Conservation (phyloP, 345 rosid genomes). For the Triadica sebifera region DNA sequence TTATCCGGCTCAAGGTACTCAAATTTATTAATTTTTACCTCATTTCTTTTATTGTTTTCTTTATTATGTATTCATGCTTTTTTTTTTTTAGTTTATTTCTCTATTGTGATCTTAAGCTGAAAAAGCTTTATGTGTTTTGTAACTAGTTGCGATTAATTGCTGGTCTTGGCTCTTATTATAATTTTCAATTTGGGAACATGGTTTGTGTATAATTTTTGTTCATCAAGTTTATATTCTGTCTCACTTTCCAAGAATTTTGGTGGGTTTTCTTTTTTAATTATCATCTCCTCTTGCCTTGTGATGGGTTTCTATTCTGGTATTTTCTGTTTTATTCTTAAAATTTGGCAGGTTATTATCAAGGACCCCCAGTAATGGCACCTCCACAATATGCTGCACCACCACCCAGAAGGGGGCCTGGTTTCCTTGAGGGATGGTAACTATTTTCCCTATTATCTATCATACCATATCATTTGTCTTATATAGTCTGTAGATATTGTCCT, state of each 20-base stretch:
- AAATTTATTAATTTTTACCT: too few relatives aligned
- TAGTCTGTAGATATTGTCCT: too few relatives aligned
- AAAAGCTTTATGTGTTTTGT: background rate
- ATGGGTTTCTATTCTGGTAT: background rate
- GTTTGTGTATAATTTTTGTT: too few relatives aligned
- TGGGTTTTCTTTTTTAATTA: background rate
- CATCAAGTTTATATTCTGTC: too few relatives aligned
- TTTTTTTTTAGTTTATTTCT: background rate
- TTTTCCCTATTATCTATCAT: too few relatives aligned
- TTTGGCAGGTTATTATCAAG: slow-evolving; percentile 47
- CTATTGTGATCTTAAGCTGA: background rate
- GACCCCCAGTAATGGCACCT: slow-evolving; percentile 47
- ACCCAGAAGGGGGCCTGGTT: slow-evolving; percentile 33
- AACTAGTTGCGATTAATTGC: background rate
- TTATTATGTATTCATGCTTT: background rate
- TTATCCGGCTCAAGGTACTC: slow-evolving; percentile 31
- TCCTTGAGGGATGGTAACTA: slow-evolving; percentile 47
- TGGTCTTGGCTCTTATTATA: background rate
- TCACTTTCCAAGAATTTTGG: background rate
- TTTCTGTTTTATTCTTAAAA: background rate
- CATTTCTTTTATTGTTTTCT: background rate
- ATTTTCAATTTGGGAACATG: background rate
- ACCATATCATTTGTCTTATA: background rate
- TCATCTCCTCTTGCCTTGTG: background rate
- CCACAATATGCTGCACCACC: slow-evolving; percentile 40